Evolutionary conservation across 805 yeast genomes (phyloP), one percentile per base, ranked within the genome.

Genomic region (Middelhovenomyces tepae): DNA sequence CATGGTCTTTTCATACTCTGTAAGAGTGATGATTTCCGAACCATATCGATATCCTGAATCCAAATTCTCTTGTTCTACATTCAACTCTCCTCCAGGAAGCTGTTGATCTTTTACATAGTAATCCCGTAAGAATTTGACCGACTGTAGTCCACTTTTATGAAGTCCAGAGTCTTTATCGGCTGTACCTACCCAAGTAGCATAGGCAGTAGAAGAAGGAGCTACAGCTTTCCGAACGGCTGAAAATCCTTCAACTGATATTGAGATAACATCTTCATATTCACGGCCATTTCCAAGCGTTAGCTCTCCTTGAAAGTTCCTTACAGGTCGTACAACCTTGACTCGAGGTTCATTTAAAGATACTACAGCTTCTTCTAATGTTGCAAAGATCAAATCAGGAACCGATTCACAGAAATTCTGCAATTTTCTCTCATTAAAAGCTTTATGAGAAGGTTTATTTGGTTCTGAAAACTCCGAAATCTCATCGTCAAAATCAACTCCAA

Each of bases 41-140:
- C 93, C 89, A 47, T 76, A 85, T 41, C 71, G 69, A 51, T 71
- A 83, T 1, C 81, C 93, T 22, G 71, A 70, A 4, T 67, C 65
- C 16, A 71, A 60, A 5, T 65, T 65, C 1, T 59, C 57, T 23
- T 53, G 53, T 4, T 60, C 56, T 17, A 74, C 57, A 2, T 47
- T 38, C 22, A 45, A 42, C 44, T 23, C 27, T 7, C n/a, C n/a
- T n/a, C n/a, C n/a, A n/a, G n/a, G n/a, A n/a, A n/a, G n/a, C 11
- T 27, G 31, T 7, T 32, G 35, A 10, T 28, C 31, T 7, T 42
- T 38, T 16, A 45, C 37, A 25, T 28, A 44, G 25, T 45, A 45
- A 15, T 42, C 41, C 7, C 45, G 32, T 8, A 31, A 30, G 25
- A 26, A 26, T 32, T 28, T 30, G 11, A 41, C 32, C 5, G 31